Conservation (phyloP, 768 basidiomycete species). For the Neoboletus subvelutipes region DNA sequence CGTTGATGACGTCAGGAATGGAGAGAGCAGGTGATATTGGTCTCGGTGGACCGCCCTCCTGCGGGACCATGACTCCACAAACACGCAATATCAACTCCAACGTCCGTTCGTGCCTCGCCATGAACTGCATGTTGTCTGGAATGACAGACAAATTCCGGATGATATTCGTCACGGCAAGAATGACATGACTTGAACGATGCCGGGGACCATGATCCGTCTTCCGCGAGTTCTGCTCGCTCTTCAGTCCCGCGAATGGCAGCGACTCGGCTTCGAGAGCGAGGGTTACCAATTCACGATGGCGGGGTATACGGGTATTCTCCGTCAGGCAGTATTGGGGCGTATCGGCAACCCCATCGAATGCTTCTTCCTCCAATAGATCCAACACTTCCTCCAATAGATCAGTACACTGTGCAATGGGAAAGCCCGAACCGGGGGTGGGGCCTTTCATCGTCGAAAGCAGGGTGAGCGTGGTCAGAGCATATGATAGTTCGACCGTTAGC, state of each 20-base stretch:
- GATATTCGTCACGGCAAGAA: conserved; percentile 73
- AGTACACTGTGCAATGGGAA: conserved; percentile 70
- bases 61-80: conserved; percentile 47
- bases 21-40: conserved; percentile 62
- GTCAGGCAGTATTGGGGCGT: conserved; percentile 25
- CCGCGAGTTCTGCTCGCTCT: conserved; percentile 45
- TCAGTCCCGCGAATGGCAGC: conserved; percentile 59
- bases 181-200: conserved; percentile 61
- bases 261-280: conserved; percentile 56
- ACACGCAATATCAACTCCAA: conserved; percentile 68
- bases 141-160: conserved; percentile 83
- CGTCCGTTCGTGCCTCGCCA: conserved; percentile 63
- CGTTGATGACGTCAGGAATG: conserved; percentile 63
- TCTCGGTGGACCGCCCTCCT: conserved; percentile 32
- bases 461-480: conserved; percentile 84
- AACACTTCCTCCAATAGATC: conserved; percentile 86
- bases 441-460: conserved; percentile 78
- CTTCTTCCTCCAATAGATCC: conserved; percentile 81
- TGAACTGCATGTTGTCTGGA: conserved; percentile 64
- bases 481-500: conserved; percentile 80
- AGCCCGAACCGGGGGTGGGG: conserved; percentile 54
- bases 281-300: conserved; percentile 65
- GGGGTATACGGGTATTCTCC: conserved; percentile 44
- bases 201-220: conserved; percentile 52
- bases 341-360: conserved; percentile 55